Percentiles rank a stretch among this genome's conserved stretches.
phyloP scores from a whole-genome alignment of 2,329 filamentous ascomycete genomes.

The Amesomyces nigricolor region DNA sequence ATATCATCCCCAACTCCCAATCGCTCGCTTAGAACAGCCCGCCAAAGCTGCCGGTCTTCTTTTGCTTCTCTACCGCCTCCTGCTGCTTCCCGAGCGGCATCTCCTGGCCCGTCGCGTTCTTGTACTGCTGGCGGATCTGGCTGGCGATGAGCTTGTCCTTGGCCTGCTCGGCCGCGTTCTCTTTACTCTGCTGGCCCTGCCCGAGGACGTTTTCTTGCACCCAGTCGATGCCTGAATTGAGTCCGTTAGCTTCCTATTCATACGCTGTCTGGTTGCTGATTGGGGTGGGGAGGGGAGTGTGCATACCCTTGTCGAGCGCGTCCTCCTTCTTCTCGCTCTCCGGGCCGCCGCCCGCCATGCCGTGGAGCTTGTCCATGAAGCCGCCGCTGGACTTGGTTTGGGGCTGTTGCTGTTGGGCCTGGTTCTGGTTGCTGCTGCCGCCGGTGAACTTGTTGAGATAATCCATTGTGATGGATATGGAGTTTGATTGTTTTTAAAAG shows the following conservation, averaged over 20 bases:
- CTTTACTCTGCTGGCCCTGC: constrained; percentile 65
- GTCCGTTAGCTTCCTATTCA: neutral
- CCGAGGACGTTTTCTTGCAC: constrained; percentile 71
- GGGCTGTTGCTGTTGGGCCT: constrained; percentile 2
- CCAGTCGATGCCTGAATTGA: constrained; percentile 61
- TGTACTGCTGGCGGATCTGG: constrained; percentile 66
- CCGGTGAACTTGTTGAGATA: constrained; percentile 22
- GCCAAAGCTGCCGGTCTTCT: neutral
- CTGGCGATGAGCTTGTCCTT: constrained; percentile 77
- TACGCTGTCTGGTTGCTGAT: neutral
- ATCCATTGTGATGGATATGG: constrained; percentile 13
- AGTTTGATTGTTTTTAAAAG: neutral
- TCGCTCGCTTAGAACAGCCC: constrained; percentile 1
- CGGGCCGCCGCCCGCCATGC: constrained; percentile 63
- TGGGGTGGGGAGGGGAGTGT: too few relatives aligned
- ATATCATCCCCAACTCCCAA: neutral
- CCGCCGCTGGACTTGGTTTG: constrained; percentile 28
- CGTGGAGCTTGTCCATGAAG: constrained; percentile 65
- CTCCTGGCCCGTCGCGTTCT: constrained; percentile 60
- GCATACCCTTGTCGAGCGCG: constrained; percentile 68
- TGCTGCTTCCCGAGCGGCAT: constrained; percentile 50
- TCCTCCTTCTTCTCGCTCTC: constrained; percentile 80
- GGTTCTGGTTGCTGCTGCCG: constrained; percentile 4
- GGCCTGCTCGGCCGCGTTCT: constrained; percentile 69
- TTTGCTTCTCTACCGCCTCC: constrained; percentile 29